A percentile compares a stretch with the other conserved stretches of the same genome.
Conservation (phyloP, 345 rosid species). For the Hibiscus tridactylites region DNA sequence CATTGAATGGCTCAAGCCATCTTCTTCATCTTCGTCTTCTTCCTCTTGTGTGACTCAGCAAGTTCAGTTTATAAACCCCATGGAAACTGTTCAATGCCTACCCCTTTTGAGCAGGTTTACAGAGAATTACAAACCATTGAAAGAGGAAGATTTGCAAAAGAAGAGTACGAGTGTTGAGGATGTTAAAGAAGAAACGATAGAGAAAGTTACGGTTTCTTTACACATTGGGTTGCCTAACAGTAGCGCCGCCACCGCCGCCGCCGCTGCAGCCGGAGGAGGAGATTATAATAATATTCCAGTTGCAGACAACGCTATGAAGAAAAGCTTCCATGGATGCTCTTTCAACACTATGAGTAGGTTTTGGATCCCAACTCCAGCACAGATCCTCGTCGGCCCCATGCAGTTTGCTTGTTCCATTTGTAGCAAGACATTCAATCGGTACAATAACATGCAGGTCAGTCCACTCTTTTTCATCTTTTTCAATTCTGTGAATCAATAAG, state of each 20-base stretch:
- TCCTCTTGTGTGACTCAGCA: slow-evolving; percentile 24
- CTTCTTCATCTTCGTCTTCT: slow-evolving; percentile 12
- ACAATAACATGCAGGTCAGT: slow-evolving; percentile 85
- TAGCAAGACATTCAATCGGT: slow-evolving; percentile 77
- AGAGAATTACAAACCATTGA: slow-evolving; percentile 25
- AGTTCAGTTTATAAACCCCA: slow-evolving; percentile 24
- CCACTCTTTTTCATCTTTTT: not conserved
- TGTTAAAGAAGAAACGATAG: slow-evolving; percentile 28
- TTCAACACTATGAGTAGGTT: slow-evolving; percentile 47
- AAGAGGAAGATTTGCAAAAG: slow-evolving; percentile 22
- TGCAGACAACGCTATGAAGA: slow-evolving; percentile 18
- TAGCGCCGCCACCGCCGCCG: not conserved
- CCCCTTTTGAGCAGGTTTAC: slow-evolving; percentile 49
- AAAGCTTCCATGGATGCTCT: slow-evolving; percentile 23
- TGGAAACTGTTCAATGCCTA: slow-evolving; percentile 35
- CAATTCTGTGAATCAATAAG: not conserved
- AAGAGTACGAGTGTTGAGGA: not conserved
- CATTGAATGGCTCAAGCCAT: slow-evolving; percentile 84
- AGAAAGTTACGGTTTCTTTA: slow-evolving; percentile 46
- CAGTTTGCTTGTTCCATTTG: slow-evolving; percentile 74
- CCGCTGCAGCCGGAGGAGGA: not conserved
- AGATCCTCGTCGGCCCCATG: slow-evolving; percentile 81
- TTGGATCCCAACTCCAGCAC: slow-evolving; percentile 83
- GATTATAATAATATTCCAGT: slow-evolving; percentile 1
- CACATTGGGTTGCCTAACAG: slow-evolving; percentile 61